phyloP scores from a whole-genome alignment of 2,329 filamentous ascomycete species.

The Conoideocrella luteorostrata region DNA sequence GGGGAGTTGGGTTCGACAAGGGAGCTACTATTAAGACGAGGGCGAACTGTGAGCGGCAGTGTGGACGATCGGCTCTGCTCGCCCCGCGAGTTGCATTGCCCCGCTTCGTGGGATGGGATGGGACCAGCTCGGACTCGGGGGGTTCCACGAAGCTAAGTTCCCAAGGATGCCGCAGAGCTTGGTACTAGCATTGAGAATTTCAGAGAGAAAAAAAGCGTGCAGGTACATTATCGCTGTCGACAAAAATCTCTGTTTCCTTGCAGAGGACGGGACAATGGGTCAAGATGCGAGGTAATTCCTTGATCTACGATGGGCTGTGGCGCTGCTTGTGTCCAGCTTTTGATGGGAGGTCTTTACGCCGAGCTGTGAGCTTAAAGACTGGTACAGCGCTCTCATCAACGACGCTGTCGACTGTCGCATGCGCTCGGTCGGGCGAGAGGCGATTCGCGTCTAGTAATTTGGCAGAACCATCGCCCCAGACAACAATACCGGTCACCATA shows the following conservation, averaged over 20 bases:
- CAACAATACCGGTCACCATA: neutral
- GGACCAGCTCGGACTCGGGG: no score
- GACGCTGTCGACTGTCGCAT: neutral
- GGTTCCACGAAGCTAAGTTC: no score
- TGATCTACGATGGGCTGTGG: slow-evolving; percentile 54
- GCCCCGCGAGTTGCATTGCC: slow-evolving; percentile 23
- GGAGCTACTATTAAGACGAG: no score
- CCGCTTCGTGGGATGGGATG: slow-evolving; percentile 13
- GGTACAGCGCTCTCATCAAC: slow-evolving; percentile 4
- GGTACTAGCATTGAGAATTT: no score
- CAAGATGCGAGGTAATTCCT: slow-evolving; percentile 23
- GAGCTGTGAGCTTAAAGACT: slow-evolving; percentile 19
- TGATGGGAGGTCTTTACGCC: slow-evolving; percentile 32
- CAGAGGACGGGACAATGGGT: neutral
- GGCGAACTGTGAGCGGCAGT: no score
- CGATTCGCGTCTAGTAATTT: neutral
- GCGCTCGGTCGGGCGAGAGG: neutral
- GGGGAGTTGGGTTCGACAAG: no score
- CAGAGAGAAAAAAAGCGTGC: no score
- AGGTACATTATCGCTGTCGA: no score
- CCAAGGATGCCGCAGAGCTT: no score
- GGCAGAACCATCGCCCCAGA: neutral
- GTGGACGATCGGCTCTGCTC: no score
- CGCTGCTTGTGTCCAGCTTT: slow-evolving; percentile 55
- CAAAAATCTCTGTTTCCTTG: no score